A percentile compares a stretch with the other conserved stretches of the same genome.
These are phyloP conservation scores for Monosporascus sp. DNA, from an alignment of 2,329 filamentous ascomycete species.

Conservation along the genomic window DNA sequence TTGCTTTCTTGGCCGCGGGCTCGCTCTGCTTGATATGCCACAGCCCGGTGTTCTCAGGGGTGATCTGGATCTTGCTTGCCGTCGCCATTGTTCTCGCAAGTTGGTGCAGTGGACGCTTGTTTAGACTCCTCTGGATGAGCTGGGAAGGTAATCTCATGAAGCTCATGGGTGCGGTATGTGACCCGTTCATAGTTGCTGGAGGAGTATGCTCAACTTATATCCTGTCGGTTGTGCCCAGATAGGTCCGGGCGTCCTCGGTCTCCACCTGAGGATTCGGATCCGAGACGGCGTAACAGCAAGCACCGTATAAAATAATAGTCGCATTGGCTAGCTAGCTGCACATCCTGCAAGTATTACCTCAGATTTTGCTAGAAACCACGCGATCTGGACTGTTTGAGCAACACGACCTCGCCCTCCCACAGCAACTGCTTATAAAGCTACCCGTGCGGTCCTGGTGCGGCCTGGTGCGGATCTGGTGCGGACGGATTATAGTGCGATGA, in stretches of 20 bases:
- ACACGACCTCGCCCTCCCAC: too few species aligned
- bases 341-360: too few species aligned
- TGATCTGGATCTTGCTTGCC: constrained; percentile 42
- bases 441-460: too few species aligned
- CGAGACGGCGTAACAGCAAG: too few species aligned
- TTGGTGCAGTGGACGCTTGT: not conserved
- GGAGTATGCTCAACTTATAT: not conserved
- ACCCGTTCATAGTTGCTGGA: not conserved
- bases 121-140: not conserved
- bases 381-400: too few species aligned
- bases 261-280: too few species aligned
- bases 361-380: too few species aligned
- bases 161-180: not conserved
- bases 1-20: constrained; percentile 57
- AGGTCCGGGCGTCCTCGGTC: too few species aligned
- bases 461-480: too few species aligned
- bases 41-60: constrained; percentile 45
- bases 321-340: too few species aligned
- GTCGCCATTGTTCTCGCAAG: constrained; percentile 36
- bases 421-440: too few species aligned
- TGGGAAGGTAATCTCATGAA: not conserved
- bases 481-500: not conserved
- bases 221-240: not conserved
- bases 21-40: constrained; percentile 42
- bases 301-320: too few species aligned